Evolutionary conservation across 352 stramenopile genomes (phyloP).

Genomic region (Globisporangium paddicum): DNA sequence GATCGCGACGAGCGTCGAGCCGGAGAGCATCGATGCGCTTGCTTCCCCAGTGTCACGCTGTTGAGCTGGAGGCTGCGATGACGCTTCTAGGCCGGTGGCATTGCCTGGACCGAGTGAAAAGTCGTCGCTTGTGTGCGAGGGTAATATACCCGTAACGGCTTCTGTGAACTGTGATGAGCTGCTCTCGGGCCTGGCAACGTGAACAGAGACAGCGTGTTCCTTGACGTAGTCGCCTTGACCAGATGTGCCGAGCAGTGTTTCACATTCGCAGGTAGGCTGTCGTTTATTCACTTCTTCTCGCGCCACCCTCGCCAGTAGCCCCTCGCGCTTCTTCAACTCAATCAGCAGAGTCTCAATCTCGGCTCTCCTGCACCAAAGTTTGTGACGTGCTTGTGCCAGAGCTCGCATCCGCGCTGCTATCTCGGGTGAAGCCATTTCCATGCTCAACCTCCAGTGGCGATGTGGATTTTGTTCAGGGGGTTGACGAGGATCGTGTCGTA

Average conservation of each 20-base stretch:
- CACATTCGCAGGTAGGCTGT: neutral
- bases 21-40: constrained; percentile 7
- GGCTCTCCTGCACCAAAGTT: neutral
- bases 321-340: neutral
- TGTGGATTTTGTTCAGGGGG: neutral
- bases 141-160: neutral
- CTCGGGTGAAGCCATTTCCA: neutral
- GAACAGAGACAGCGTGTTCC: neutral
- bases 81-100: neutral
- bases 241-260: neutral
- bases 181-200: neutral
- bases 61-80: neutral
- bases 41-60: neutral
- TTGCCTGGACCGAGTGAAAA: neutral
- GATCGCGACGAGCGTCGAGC: constrained; percentile 6
- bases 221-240: neutral
- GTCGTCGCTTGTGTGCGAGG: neutral
- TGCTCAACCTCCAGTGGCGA: no score
- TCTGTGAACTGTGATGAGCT: neutral
- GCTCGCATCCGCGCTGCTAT: neutral
- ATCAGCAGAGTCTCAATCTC: neutral
- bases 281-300: neutral
- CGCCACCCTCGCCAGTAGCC: neutral
- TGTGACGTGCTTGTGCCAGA: neutral
- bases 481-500: neutral